Base-by-base conservation (phyloP, 331 rosid species). In the Erythrophleum ivorense region DNA sequence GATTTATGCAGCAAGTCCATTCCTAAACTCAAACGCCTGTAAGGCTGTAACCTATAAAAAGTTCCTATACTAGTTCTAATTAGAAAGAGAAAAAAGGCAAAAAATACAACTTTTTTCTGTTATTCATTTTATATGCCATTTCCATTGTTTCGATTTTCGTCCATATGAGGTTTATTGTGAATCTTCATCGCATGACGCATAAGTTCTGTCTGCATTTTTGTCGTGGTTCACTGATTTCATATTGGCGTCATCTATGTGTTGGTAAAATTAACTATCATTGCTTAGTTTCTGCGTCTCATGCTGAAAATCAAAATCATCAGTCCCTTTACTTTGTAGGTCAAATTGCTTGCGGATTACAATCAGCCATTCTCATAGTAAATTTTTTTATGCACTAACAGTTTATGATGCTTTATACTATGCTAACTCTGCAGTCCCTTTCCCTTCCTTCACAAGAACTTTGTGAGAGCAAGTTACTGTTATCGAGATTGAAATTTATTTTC, bases 401-500 rank as follows among this genome's bases (percentile, higher is more conserved):
- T 48, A 50, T 71, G 43, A 75, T 18, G 71, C 58, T 68, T 46
- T 29, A 29, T 24, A 29, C 0, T 24, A 69, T 63, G 70, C 77
- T 68, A 74, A 57, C 40, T 66, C 71, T 21, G 58, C 55, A 45
- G 70, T 34, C 46, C 71, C 7, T 68, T 78, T 45, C 66, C 77
- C 33, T 78, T 62, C 57, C 18, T 81, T 69, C 70, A 43, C 81
- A 46, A 11, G 45, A 43, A 21, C 52, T 15, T 48, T 78, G 66
- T 75, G 33, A 49, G 74, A 65, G 70, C 62, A 40, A 62, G 59
- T 58, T n/a, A 6, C 33, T 12, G 62, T 60, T 67, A 46, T 77
- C 59, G 73, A 48, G 74, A 73, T 67, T 84, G 83, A 86, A 63
- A 77, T 77, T 9, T 80, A 67, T 21, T 43, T 54, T 40, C 73